Base-by-base conservation (phyloP, 169 alveolate species). In the Plasmodium gallinaceum region DNA sequence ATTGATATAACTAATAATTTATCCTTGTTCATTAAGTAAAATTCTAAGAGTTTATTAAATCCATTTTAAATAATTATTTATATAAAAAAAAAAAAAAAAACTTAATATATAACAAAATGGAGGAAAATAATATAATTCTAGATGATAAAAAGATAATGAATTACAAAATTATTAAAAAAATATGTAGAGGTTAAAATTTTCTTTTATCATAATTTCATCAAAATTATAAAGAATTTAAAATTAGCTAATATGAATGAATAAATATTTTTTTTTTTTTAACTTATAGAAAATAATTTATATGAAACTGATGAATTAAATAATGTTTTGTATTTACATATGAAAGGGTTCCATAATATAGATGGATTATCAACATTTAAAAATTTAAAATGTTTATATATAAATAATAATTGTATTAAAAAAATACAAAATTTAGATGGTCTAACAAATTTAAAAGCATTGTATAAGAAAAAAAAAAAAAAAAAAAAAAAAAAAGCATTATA, bases 261-360 rank as follows among this genome's bases (percentile, higher is more conserved):
- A 12, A 7, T n/a, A 7, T 58, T 32, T 32, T 64, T 32, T 48
- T 48, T 70, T 48, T 70, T 70, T 32, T 7, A 10, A 7, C 22
- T 57, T 42, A 18, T 57, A 76, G 94, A 80, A 92, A 48, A 97
- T 91, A 88, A 97, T 45, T 74, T 88, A 6, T 98, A 98, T 76
- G 91, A 96, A 66, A 96, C 98, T 3, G 97, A 97, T 64, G 97
- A 95, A 54, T 94, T 98, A 60, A 98, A 98, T 88, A 98, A 96
- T 71, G 95, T 95, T 64, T 95, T 98, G 16, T 98, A 96, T 88
- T 91, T 98, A n/a, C 98, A 97, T 90, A 96, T 95, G 90, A 94
- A 95, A 66, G 98, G 98, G 39, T 98, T 98, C 85, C 89, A 92
- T 26, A 94, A 94, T 78, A 97, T 98, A 14, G 97, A 95, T 80